A percentile compares a stretch with the other conserved stretches of the same genome.
phyloP scores from a whole-genome alignment of 495 filamentous ascomycete species.

The Cetradonia linearis region DNA sequence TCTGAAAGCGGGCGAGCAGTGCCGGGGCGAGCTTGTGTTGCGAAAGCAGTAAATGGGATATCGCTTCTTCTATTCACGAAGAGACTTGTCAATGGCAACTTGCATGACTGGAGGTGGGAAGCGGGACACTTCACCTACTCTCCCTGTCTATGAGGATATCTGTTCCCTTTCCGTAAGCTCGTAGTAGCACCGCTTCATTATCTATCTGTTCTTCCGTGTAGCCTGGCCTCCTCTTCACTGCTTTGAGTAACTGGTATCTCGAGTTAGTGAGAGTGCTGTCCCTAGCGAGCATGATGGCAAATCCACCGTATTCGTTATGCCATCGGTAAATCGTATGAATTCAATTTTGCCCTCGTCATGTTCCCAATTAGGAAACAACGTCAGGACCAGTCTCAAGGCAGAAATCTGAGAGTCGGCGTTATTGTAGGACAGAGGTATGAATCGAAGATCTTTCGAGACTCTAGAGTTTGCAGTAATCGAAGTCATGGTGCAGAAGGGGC shows the following conservation, averaged over 20 bases:
- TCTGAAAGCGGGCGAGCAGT: slow-evolving; percentile 85
- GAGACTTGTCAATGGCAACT: slow-evolving; percentile 3
- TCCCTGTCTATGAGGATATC: slow-evolving; percentile 94
- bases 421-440: slow-evolving; percentile 68
- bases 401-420: slow-evolving; percentile 64
- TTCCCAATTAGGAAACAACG: slow-evolving; percentile 77
- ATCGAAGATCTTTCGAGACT: slow-evolving; percentile 29
- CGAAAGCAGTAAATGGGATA: slow-evolving; percentile 64
- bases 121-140: slow-evolving; percentile 46
- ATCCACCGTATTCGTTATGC: slow-evolving; percentile 90
- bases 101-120: background rate
- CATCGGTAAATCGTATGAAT: slow-evolving; percentile 87
- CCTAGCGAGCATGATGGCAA: background rate
- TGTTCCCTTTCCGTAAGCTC: slow-evolving; percentile 90
- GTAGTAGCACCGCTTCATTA: slow-evolving; percentile 76
- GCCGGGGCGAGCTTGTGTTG: slow-evolving; percentile 70
- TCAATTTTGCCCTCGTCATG: slow-evolving; percentile 64
- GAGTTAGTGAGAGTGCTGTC: slow-evolving; percentile 10
- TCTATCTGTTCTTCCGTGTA: slow-evolving; percentile 69
- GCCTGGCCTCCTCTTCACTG: slow-evolving; percentile 69
- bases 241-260: slow-evolving; percentile 59
- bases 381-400: slow-evolving; percentile 65
- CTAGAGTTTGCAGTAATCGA: slow-evolving; percentile 5
- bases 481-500: slow-evolving; percentile 8
- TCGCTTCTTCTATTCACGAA: slow-evolving; percentile 49